These are phyloP conservation scores for Vanderwaltozyma tropicalis DNA, from an alignment of 805 yeast species.

Conservation along the genomic window DNA sequence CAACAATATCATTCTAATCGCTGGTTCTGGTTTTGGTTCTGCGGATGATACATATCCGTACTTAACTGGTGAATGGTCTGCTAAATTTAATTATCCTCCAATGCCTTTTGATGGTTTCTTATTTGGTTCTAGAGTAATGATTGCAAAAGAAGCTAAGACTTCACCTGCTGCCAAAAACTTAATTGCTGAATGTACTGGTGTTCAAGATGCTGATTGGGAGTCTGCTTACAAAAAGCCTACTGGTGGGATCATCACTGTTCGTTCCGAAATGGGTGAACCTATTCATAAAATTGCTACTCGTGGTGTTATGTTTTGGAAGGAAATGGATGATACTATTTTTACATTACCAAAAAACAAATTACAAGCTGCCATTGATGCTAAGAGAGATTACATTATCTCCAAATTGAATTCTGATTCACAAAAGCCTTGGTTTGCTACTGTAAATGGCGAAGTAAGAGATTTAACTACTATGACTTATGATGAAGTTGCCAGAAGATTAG, in stretches of 20 bases:
- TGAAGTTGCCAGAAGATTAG: constrained; percentile 77
- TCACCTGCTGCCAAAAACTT: constrained; percentile 89
- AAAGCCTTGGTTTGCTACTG: constrained; percentile 93
- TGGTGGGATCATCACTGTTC: constrained; percentile 93
- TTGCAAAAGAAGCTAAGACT: constrained; percentile 91
- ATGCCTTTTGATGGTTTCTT: constrained; percentile 98
- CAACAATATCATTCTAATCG: constrained; percentile 78
- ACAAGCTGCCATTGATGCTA: constrained; percentile 67
- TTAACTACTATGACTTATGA: constrained; percentile 91
- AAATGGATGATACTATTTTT: constrained; percentile 89
- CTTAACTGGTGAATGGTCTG: constrained; percentile 96
- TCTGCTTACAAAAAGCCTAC: constrained; percentile 86
- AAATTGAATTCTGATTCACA: constrained; percentile 90
- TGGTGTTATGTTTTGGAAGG: constrained; percentile 96
- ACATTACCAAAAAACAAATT: constrained; percentile 81
- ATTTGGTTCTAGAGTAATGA: constrained; percentile 95
- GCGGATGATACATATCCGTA: constrained; percentile 95
- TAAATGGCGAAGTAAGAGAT: constrained; percentile 69
- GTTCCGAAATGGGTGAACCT: constrained; percentile 99
- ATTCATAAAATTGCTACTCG: constrained; percentile 97
- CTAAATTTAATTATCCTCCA: constrained; percentile 76
- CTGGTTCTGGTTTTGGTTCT: constrained; percentile 98
- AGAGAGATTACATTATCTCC: constrained; percentile 76
- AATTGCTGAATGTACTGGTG: constrained; percentile 86
- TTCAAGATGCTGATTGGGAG: constrained; percentile 84